A percentile compares a stretch with the other conserved stretches of the same genome.
These are phyloP conservation scores for Lachnellula arida DNA, from an alignment of 2,329 filamentous ascomycete genomes.

Conservation along the genomic window DNA sequence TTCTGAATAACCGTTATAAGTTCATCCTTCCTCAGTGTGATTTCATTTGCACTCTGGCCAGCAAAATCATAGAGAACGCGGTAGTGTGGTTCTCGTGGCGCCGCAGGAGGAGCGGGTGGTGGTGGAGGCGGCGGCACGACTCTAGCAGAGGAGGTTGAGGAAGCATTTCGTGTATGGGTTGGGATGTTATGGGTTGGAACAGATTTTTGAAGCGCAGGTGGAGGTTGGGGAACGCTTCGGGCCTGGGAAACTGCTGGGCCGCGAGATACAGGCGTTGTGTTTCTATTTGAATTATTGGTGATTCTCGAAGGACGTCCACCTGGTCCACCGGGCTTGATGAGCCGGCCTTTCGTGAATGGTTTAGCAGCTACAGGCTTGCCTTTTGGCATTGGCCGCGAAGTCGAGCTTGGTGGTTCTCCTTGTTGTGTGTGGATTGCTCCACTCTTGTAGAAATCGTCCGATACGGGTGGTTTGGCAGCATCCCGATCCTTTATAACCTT, in stretches of 20 bases:
- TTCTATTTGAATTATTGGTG: slow-evolving; percentile 40
- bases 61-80: slow-evolving; percentile 91
- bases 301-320: slow-evolving; percentile 73
- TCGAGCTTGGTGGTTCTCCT: slow-evolving; percentile 78
- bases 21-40: slow-evolving; percentile 75
- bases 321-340: slow-evolving; percentile 87
- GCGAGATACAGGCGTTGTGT: slow-evolving; percentile 30
- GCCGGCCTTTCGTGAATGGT: slow-evolving; percentile 88
- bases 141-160: slow-evolving; percentile 48
- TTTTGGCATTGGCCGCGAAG: slow-evolving; percentile 80
- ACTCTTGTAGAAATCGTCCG: slow-evolving; percentile 89
- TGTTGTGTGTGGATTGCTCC: slow-evolving; percentile 79
- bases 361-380: slow-evolving; percentile 81
- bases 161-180: slow-evolving; percentile 52
- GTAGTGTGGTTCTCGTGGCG: slow-evolving; percentile 67
- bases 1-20: slow-evolving; percentile 88
- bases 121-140: slow-evolving; percentile 50
- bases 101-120: slow-evolving; percentile 59
- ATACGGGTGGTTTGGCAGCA: slow-evolving; percentile 46
- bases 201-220: slow-evolving; percentile 26
- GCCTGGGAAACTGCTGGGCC: slow-evolving; percentile 12
- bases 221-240: slow-evolving; percentile 30
- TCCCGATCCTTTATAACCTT: slow-evolving; percentile 79
- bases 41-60: slow-evolving; percentile 78
- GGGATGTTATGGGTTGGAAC: slow-evolving; percentile 30